phyloP scores from a whole-genome alignment of 1,139 yeast genomes.

The Pichia sp. region DNA sequence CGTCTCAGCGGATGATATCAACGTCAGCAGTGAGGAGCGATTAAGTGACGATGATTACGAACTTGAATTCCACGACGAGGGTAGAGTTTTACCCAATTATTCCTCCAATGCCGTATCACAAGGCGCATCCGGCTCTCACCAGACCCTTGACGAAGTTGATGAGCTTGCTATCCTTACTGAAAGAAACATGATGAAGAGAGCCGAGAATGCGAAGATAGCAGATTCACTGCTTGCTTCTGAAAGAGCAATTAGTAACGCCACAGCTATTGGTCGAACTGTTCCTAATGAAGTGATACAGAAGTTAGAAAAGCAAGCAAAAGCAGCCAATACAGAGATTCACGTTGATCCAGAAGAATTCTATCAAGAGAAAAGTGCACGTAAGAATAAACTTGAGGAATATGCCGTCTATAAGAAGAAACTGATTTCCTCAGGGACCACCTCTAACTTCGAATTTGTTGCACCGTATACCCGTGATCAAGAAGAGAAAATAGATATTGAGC shows the following conservation, averaged over 20 bases:
- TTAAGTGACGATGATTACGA: slow-evolving; percentile 58
- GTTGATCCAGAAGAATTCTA: slow-evolving; percentile 42
- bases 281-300: slow-evolving; percentile 38
- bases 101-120: slow-evolving; percentile 31
- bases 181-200: slow-evolving; percentile 34
- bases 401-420: slow-evolving; percentile 37
- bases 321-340: slow-evolving; percentile 30
- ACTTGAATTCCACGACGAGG: slow-evolving; percentile 55
- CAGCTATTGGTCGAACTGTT: slow-evolving; percentile 40
- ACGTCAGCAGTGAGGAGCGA: slow-evolving; percentile 55
- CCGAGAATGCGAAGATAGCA: slow-evolving; percentile 42
- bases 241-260: slow-evolving; percentile 55
- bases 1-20: slow-evolving; percentile 22
- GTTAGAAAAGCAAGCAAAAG: slow-evolving; percentile 30
- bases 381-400: slow-evolving; percentile 46
- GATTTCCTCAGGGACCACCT: slow-evolving; percentile 32
- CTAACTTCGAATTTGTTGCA: slow-evolving; percentile 24
- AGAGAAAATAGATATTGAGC: slow-evolving; percentile 57
- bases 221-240: slow-evolving; percentile 56
- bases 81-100: slow-evolving; percentile 53
- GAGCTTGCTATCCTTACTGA: slow-evolving; percentile 19
- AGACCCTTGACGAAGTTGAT: slow-evolving; percentile 9
- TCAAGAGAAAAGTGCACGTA: slow-evolving; percentile 42
- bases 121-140: slow-evolving; percentile 15
- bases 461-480: slow-evolving; percentile 72